Base-by-base conservation (phyloP, 768 basidiomycete genomes). In the Boletus subcaerulescens region DNA sequence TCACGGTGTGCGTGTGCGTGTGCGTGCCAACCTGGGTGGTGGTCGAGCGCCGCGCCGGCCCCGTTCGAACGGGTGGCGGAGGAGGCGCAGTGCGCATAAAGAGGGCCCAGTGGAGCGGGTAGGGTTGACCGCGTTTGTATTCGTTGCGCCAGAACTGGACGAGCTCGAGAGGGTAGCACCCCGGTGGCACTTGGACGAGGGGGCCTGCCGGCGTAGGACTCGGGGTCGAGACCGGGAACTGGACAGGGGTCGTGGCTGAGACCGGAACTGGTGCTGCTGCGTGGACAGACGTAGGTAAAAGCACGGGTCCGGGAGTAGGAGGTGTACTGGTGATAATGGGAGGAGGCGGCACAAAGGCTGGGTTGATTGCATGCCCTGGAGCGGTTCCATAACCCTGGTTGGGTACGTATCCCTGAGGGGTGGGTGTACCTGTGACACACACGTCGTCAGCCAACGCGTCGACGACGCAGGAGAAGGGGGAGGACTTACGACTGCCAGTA, bases 101-200 rank as follows among this genome's bases (percentile, higher is more conserved):
- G 52, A 70, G 59, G 33, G 65, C 67, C 69, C 69, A 70, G 50
- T 70, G 68, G 3, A 66, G 60, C 5, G 57, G 62, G 11, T 31
- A 29, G 18, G 61, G 58, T 0, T 50, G 56, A 2, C 58, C 55
- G 12, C 31, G 53, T 3, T 41, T 54, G 46, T 43, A 20, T 43
- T 64, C 58, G 31, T 32, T 52, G 29, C 57, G 71, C 65, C 65
- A 72, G 50, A 71, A 72, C 36, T 72, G 71, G 46, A 49, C 54
- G 43, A 71, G 55, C 15, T 67, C 68, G 57, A 72, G 55, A 5
- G 65, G 48, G 55, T 60, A 61, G 48, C 48, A 57, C 2, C 59
- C 59, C 0, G 56, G 26, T 0, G 65, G 65, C 17, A 65, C 64
- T 15, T 41, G 57, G 22, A 67, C 55, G 3, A 56, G 48, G 14